Evolutionary conservation across 805 yeast genomes (phyloP).

Genomic region (Pichia phayaonensis): DNA sequence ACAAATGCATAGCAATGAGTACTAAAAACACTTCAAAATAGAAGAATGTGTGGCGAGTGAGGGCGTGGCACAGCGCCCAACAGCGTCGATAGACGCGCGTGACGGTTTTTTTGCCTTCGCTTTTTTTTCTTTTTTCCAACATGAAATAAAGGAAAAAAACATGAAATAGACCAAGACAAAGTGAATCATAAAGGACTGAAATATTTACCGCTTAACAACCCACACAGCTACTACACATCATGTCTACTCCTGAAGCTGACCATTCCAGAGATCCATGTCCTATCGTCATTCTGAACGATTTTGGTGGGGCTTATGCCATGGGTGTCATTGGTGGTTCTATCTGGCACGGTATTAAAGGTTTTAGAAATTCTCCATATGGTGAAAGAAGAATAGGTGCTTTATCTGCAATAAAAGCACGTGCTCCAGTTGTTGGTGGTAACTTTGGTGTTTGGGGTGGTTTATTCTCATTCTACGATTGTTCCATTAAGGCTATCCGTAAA

Average conservation of each 20-base stretch:
- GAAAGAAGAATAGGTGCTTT: conserved; percentile 89
- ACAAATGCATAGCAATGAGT: too few relatives aligned
- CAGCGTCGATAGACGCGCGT: too few relatives aligned
- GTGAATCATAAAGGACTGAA: neutral
- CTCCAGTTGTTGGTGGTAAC: conserved; percentile 98
- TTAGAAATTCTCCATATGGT: conserved; percentile 95
- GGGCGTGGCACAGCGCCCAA: too few relatives aligned
- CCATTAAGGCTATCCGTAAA: conserved; percentile 89
- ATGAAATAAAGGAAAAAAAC: neutral
- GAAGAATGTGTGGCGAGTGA: too few relatives aligned
- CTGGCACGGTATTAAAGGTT: conserved; percentile 99
- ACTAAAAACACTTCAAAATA: too few relatives aligned
- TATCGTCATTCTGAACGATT: conserved; percentile 87
- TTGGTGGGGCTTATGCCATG: conserved; percentile 99
- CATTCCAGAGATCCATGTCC: conserved; percentile 99
- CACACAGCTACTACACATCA: neutral
- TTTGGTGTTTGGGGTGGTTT: conserved; percentile 99
- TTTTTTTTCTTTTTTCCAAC: neutral
- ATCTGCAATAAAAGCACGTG: conserved; percentile 88
- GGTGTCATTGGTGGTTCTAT: conserved; percentile 98
- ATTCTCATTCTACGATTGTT: conserved; percentile 91
- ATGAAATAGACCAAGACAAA: neutral
- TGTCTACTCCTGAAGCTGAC: conserved; percentile 70
- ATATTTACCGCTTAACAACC: neutral
- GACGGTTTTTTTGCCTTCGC: neutral